phyloP scores from a whole-genome alignment of 2,329 filamentous ascomycete genomes.

The Apiospora arundinis region DNA sequence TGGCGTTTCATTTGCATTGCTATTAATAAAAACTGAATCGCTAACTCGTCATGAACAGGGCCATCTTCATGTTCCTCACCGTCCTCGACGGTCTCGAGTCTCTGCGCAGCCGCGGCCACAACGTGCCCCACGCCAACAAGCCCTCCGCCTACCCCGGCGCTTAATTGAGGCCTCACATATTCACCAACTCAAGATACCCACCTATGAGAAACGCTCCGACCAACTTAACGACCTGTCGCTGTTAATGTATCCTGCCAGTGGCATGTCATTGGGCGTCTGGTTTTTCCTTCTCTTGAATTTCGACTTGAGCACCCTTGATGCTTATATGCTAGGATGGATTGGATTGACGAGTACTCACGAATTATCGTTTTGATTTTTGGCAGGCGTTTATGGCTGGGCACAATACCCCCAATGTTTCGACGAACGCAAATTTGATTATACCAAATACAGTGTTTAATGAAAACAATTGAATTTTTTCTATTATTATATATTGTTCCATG shows the following conservation, averaged over 20 bases:
- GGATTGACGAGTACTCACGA: background rate
- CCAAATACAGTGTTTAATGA: background rate
- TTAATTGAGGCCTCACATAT: constrained; percentile 24
- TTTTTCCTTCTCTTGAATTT: no score
- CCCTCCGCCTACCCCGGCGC: constrained; percentile 36
- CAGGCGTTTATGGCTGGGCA: constrained; percentile 20
- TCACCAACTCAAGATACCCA: background rate
- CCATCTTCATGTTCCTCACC: constrained; percentile 54
- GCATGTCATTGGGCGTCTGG: background rate
- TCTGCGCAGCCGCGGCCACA: constrained; percentile 49
- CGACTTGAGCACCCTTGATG: background rate
- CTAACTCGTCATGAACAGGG: constrained; percentile 42
- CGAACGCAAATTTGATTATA: background rate
- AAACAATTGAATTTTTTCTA: background rate
- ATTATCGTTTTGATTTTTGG: background rate
- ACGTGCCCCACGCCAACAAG: constrained; percentile 29
- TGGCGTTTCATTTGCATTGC: background rate
- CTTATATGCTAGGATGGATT: background rate
- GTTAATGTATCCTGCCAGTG: background rate
- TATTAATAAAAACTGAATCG: no score
- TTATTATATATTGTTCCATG: background rate
- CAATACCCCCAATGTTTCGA: constrained; percentile 11
- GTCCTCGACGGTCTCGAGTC: constrained; percentile 54
- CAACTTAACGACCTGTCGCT: background rate
- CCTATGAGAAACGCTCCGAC: background rate